phyloP scores from a whole-genome alignment of 805 yeast species.

The Citeromyces matritensis region DNA sequence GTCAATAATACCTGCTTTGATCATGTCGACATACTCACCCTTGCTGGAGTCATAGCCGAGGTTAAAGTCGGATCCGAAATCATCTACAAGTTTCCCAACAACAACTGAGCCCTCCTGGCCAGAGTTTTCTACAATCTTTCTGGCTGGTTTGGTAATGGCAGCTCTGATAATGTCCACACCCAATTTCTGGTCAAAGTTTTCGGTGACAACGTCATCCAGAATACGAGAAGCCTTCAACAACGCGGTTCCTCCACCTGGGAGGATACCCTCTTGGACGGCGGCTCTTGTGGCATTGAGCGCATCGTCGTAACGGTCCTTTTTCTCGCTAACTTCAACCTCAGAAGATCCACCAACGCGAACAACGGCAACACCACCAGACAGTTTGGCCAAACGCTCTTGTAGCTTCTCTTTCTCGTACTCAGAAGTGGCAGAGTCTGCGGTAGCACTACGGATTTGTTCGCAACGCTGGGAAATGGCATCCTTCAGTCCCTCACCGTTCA shows the following conservation, averaged over 20 bases:
- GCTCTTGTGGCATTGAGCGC: constrained; percentile 98
- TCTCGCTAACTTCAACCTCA: constrained; percentile 97
- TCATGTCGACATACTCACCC: constrained; percentile 91
- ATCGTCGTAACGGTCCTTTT: constrained; percentile 98
- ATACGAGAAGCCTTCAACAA: constrained; percentile 78
- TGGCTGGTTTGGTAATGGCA: constrained; percentile 92
- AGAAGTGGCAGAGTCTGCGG: constrained; percentile 59
- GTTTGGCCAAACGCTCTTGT: constrained; percentile 93
- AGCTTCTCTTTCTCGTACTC: constrained; percentile 95
- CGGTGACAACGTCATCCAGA: constrained; percentile 56
- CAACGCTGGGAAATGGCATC: constrained; percentile 72
- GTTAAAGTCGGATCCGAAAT: constrained; percentile 58
- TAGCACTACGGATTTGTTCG: constrained; percentile 80
- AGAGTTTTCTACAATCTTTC: constrained; percentile 89
- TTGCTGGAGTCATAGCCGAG: constrained; percentile 85
- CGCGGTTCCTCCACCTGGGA: constrained; percentile 99
- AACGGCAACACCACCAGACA: constrained; percentile 97
- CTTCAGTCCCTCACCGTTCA: constrained; percentile 86
- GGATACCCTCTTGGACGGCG: constrained; percentile 95
- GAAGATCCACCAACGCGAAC: constrained; percentile 94
- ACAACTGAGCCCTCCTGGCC: constrained; percentile 96
- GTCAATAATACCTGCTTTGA: constrained; percentile 93
- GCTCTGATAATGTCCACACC: constrained; percentile 89
- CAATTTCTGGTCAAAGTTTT: constrained; percentile 89
- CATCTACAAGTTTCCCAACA: constrained; percentile 71